phyloP scores from a whole-genome alignment of 2,329 filamentous ascomycete genomes.

The Daldinia sp. region DNA sequence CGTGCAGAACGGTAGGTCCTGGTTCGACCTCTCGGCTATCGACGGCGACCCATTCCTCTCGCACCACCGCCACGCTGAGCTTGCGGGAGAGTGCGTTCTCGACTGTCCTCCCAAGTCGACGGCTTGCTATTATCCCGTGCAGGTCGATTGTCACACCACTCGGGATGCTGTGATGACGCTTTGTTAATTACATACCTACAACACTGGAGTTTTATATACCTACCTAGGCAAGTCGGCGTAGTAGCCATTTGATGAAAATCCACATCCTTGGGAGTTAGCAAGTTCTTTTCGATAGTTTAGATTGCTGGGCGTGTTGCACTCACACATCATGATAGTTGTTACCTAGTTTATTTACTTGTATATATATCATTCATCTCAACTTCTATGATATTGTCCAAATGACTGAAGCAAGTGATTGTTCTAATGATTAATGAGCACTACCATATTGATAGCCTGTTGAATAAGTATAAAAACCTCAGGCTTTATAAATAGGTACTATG shows the following conservation, averaged over 20 bases:
- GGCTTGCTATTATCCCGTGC: constrained; percentile 41
- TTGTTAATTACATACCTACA: constrained; percentile 14
- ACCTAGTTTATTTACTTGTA: neutral
- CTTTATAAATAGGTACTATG: neutral
- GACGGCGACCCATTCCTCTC: constrained; percentile 43
- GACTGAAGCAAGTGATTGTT: neutral
- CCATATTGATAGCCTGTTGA: neutral
- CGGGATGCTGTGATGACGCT: constrained; percentile 29
- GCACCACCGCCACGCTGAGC: constrained; percentile 39
- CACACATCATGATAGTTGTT: neutral
- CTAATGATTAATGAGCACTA: too few relatives aligned
- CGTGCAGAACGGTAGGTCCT: constrained; percentile 37
- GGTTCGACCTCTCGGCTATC: constrained; percentile 42
- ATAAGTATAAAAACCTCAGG: neutral
- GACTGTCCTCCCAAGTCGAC: constrained; percentile 37
- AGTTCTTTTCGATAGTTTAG: neutral
- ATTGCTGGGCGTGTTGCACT: neutral
- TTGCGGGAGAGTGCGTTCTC: constrained; percentile 37
- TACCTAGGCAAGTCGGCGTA: neutral
- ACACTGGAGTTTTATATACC: neutral
- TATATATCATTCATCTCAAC: neutral
- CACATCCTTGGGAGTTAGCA: neutral
- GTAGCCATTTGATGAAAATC: too few relatives aligned
- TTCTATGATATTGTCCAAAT: neutral
- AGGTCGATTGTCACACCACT: constrained; percentile 25